Percentiles rank a stretch among this genome's conserved stretches.
Conservation (phyloP, 169 alveolate species). For the Plasmodium coatneyi region DNA sequence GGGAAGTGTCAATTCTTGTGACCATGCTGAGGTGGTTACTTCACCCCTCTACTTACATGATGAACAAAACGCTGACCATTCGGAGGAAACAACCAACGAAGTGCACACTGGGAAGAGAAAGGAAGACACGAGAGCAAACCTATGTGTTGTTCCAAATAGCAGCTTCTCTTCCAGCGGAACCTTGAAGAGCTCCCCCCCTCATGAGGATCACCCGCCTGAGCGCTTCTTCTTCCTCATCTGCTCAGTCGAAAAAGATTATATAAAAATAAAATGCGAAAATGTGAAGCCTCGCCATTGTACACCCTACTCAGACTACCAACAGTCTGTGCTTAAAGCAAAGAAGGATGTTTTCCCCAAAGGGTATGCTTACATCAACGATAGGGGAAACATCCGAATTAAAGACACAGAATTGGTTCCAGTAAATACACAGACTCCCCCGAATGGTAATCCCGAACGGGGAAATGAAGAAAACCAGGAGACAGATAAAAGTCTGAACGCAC, state of each 20-base stretch:
- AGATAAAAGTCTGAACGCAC: background rate
- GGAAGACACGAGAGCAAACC: background rate
- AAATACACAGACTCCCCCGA: background rate
- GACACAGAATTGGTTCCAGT: constrained; percentile 29
- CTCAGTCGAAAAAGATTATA: background rate
- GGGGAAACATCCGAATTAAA: constrained; percentile 28
- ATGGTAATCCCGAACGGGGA: background rate
- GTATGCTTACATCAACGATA: constrained; percentile 22
- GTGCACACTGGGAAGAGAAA: background rate
- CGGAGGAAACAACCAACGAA: background rate
- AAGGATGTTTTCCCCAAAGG: constrained; percentile 13
- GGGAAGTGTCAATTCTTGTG: background rate
- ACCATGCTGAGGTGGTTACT: background rate
- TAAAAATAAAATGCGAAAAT: constrained; percentile 33
- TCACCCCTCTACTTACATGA: background rate
- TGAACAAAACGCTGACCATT: background rate
- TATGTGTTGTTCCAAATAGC: background rate
- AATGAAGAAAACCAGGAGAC: background rate
- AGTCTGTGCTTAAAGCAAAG: background rate
- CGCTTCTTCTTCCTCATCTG: constrained; percentile 11
- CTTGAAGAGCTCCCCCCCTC: background rate
- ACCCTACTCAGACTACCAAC: constrained; percentile 1
- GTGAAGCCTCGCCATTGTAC: constrained; percentile 28
- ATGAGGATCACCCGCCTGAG: background rate
- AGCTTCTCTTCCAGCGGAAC: background rate